Evolutionary conservation across 768 basidiomycete genomes (phyloP), one percentile per base, ranked within the genome.

Genomic region (Tylopilus sp.): DNA sequence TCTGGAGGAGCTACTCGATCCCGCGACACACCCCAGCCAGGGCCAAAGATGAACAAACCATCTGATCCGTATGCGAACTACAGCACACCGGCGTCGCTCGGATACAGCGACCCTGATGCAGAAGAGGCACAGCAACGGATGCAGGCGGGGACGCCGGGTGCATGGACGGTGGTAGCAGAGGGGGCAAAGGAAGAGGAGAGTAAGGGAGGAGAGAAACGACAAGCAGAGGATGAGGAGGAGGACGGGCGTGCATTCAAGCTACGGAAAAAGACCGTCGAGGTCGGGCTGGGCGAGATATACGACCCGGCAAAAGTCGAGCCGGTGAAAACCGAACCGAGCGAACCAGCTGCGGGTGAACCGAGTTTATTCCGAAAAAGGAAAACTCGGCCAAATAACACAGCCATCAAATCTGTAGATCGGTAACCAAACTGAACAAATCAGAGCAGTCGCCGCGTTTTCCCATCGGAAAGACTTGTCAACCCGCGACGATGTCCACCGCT

Each of bases 1-100:
- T 54, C 64, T 4, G 52, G 69, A 21, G 47, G 15, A 8, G 2
- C 33, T 20, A 15, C 5, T 25, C 40, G 48, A 6, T 12, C 42
- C 64, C 18, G 66, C 63, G 38, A 73, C 61, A 46, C 40, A 57
- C 67, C 51, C 20, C 65, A 59, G 22, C 65, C 62, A n/a, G 71
- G 62, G 49, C 70, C 60, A 47, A 84, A 71, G 65, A 73, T 75
- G 10, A 62, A 65, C 5, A 85, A 80, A 63, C 76, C 83, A 11
- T 74, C 82, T 1, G 82, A 85, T 59, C 80, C 79, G n/a, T 84
- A 80, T 53, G 78, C 86, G 1, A 88, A 95, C 67, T 99, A 98
- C 68, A 83, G 91, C 11, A 93, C 92, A 0, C 86, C 95, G 0
- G 85, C 80, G 43, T 88, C 85, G 1, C 77, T 98, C 1, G 95